phyloP scores from a whole-genome alignment of 2,329 filamentous ascomycete species.

The Aspergillus fumigatiaffinis region DNA sequence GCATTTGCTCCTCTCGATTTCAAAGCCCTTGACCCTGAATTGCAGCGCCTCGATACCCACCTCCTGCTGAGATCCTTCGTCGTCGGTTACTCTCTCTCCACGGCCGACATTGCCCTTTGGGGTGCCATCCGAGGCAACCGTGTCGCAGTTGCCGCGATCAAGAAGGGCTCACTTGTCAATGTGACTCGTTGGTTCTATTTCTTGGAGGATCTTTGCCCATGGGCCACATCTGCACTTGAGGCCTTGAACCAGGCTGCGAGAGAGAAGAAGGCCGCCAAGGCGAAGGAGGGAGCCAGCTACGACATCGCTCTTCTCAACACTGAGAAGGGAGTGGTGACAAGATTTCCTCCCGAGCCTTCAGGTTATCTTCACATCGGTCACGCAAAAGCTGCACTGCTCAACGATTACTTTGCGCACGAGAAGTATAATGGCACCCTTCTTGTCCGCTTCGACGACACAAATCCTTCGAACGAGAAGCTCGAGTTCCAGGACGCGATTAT shows the following conservation, averaged over 20 bases:
- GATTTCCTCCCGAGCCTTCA: constrained; percentile 93
- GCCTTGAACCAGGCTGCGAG: constrained; percentile 64
- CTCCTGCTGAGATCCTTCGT: constrained; percentile 83
- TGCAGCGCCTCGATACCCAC: constrained; percentile 78
- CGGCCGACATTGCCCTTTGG: constrained; percentile 80
- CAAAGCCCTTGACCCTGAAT: constrained; percentile 71
- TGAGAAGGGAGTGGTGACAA: constrained; percentile 82
- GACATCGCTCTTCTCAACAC: constrained; percentile 82
- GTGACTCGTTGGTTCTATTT: constrained; percentile 83
- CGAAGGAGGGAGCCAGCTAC: constrained; percentile 79
- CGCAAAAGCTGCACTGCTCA: constrained; percentile 87
- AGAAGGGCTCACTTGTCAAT: constrained; percentile 72
- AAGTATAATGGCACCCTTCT: constrained; percentile 88
- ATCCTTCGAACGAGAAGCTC: constrained; percentile 94
- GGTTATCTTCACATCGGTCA: constrained; percentile 95
- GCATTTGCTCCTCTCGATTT: constrained; percentile 63
- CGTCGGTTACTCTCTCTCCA: constrained; percentile 71
- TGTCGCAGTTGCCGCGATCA: constrained; percentile 75
- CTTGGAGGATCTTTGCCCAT: constrained; percentile 75
- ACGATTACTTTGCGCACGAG: constrained; percentile 94
- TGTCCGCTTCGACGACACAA: constrained; percentile 94
- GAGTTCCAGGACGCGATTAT: constrained; percentile 94
- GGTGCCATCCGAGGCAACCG: constrained; percentile 77
- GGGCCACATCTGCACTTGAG: constrained; percentile 68
- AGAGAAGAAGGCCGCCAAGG: constrained; percentile 64